Evolutionary conservation across 371 early-diverging fungal species (phyloP), one percentile per base, ranked within the genome.

Genomic region (Batrachochytrium dendrobatidis): DNA sequence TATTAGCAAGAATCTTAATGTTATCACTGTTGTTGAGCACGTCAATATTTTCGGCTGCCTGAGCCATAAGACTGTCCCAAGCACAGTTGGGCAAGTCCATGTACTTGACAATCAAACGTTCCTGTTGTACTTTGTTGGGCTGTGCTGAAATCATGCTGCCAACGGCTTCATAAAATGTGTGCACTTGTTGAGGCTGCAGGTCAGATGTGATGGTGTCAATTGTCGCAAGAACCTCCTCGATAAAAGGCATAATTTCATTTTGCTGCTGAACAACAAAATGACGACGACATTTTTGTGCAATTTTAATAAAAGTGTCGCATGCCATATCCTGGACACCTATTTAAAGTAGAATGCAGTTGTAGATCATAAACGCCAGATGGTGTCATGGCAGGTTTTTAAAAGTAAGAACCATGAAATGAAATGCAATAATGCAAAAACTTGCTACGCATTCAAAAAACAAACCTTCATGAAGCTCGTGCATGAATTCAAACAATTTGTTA

Each of bases 401-500:
- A 8, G 8, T 34, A 54, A 17, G 24, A 60, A 59, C 31, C 30
- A 26, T 3, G 55, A 34, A 29, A 18, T 29, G 31, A 22, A 53
- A 10, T 24, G n/a, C 18, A 22, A 32, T 24, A 26, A 34, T 45
- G 3, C 5, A 30, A 57, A 35, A 35, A n/a, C 55, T 6, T 49
- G 26, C n/a, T 22, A 15, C 17, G 10, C 22, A 7, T 24, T 6
- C 49, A 22, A 39, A 12, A 39, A n/a, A 39, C 39, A 39, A 57
- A 78, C 80, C 99, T 76, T 98, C 99, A 65, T 99, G 97, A 4
- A 86, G 77, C 75, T 99, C 99, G 67, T 98, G 95, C 99, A 99
- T 99, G 75, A 99, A 99, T 78, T 99, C 99, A 75, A 99, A 98
- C 35, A 99, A 77, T 72, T 99, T 99, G 84, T 95, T 96, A 59